These are phyloP conservation scores for Colletotrichum gloeosporioides DNA, from an alignment of 2,329 filamentous ascomycete species.

Conservation along the genomic window DNA sequence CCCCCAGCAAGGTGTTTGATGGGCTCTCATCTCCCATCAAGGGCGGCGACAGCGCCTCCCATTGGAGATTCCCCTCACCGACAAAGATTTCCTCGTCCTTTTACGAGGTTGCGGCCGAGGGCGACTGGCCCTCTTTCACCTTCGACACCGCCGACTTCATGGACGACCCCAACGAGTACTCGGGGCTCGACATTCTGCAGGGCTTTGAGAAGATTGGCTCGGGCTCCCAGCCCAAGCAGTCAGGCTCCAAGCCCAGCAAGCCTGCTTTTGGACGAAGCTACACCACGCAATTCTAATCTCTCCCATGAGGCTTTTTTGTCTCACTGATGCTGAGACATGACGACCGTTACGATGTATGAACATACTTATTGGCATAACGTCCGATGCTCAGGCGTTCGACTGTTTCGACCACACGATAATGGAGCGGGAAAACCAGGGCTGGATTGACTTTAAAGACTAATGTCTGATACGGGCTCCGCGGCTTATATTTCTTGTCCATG, in stretches of 20 bases:
- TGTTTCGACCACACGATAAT: conserved; percentile 21
- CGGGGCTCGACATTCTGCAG: conserved; percentile 74
- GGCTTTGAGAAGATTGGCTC: conserved; percentile 78
- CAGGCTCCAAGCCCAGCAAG: conserved; percentile 35
- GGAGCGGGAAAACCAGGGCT: conserved; percentile 13
- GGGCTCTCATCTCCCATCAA: conserved; percentile 62
- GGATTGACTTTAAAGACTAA: conserved; percentile 17
- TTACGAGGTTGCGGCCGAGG: conserved; percentile 39
- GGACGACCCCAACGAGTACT: conserved; percentile 63
- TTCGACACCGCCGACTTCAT: conserved; percentile 57
- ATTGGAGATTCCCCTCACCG: conserved; percentile 46
- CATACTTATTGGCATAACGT: conserved; percentile 21
- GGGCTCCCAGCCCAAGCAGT: conserved; percentile 37
- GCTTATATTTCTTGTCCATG: conserved; percentile 19
- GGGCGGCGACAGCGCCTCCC: conserved; percentile 29
- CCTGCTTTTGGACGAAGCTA: conserved; percentile 41
- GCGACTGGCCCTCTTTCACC: conserved; percentile 41
- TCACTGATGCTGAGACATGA: conserved; percentile 19
- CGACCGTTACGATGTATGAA: conserved; percentile 26
- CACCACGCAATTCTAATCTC: conserved; percentile 39
- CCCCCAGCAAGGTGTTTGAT: conserved; percentile 63
- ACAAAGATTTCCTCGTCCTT: conserved; percentile 49
- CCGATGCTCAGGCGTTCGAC: conserved; percentile 16
- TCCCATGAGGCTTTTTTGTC: background rate
- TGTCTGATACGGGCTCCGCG: conserved; percentile 19